These are phyloP conservation scores for Akebia trifoliata DNA, from an alignment of 164 flowering plant species.

Conservation along the genomic window DNA sequence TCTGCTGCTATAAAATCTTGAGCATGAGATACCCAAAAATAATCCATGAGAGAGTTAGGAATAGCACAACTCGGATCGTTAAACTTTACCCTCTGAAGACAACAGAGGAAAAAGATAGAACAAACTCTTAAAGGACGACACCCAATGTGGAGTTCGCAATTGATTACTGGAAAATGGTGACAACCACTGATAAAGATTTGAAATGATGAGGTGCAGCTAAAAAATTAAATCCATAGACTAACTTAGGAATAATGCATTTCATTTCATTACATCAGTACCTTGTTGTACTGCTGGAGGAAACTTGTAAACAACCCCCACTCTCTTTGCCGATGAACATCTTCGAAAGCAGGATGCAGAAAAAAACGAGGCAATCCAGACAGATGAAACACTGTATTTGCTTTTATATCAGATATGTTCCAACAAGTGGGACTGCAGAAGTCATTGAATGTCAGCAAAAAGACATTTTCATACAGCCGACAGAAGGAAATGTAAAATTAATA, in stretches of 20 bases:
- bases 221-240: not conserved
- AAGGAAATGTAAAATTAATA: not conserved
- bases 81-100: too few species aligned
- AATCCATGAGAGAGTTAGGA: too few species aligned
- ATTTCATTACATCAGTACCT: slow-evolving; percentile 8
- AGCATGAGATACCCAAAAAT: too few species aligned
- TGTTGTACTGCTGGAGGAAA: slow-evolving; percentile 4
- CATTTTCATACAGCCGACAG: too few species aligned
- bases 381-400: not conserved
- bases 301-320: slow-evolving; percentile 12
- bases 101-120: too few species aligned
- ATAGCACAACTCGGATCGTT: too few species aligned
- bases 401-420: slow-evolving; percentile 7
- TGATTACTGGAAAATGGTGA: too few species aligned
- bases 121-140: too few species aligned
- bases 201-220: too few species aligned
- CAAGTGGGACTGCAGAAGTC: not conserved
- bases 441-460: not conserved
- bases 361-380: slow-evolving; percentile 4
- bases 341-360: slow-evolving; percentile 2
- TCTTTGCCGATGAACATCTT: not conserved
- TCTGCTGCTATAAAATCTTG: too few species aligned
- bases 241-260: not conserved
- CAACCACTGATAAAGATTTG: too few species aligned
- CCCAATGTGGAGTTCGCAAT: too few species aligned